phyloP scores from a whole-genome alignment of 2,329 filamentous ascomycete genomes.

The Mycosphaerelloides madeirae region DNA sequence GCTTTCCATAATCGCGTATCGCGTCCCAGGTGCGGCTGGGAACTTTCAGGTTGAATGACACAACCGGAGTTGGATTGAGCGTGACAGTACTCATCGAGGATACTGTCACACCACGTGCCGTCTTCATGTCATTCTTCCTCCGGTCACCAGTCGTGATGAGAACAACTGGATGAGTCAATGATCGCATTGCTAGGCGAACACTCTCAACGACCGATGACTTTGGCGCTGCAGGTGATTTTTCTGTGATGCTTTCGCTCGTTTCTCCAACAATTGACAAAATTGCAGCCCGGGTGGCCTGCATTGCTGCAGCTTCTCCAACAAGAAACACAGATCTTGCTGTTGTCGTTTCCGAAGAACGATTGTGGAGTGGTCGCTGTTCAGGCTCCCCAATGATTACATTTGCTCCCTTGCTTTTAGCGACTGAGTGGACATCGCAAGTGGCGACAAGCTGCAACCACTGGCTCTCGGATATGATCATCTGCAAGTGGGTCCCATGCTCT shows the following conservation, averaged over 20 bases:
- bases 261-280: no score
- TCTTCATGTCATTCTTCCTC: slow-evolving; percentile 12
- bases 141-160: slow-evolving; percentile 45
- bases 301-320: not conserved
- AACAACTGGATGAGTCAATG: slow-evolving; percentile 54
- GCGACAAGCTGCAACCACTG: no score
- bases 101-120: slow-evolving; percentile 52
- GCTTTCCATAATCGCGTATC: slow-evolving; percentile 39
- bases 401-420: no score
- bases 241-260: no score
- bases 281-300: no score
- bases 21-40: slow-evolving; percentile 55
- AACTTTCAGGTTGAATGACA: slow-evolving; percentile 58
- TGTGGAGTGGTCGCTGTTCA: slow-evolving; percentile 3
- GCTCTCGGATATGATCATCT: no score
- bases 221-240: not conserved
- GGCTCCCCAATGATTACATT: slow-evolving; percentile 7
- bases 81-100: slow-evolving; percentile 60
- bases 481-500: no score
- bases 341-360: not conserved
- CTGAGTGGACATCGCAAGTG: no score
- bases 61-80: slow-evolving; percentile 50
- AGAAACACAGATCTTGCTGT: slow-evolving; percentile 7
- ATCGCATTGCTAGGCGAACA: slow-evolving; percentile 35
- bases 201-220: slow-evolving; percentile 4